phyloP scores from a whole-genome alignment of 1,284 basidiomycete genomes.

The Peniophora sp. region DNA sequence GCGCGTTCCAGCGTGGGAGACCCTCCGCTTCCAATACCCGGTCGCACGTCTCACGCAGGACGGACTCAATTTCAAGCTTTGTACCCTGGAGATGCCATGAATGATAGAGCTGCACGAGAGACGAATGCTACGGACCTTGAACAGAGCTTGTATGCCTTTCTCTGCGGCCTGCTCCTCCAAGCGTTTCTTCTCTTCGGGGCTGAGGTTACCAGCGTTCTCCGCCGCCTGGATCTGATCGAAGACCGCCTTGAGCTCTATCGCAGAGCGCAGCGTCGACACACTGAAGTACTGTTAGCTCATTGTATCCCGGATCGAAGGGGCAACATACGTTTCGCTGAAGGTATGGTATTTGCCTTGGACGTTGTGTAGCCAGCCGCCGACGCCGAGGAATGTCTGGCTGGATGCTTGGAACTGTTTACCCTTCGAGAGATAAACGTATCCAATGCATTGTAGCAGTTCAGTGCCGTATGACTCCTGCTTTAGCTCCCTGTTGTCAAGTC shows the following conservation, averaged over 20 bases:
- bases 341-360: slow-evolving; percentile 92
- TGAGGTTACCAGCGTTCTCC: slow-evolving; percentile 80
- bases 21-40: slow-evolving; percentile 61
- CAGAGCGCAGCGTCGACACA: slow-evolving; percentile 82
- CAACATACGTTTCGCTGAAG: slow-evolving; percentile 82
- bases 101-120: neutral
- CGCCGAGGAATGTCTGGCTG: slow-evolving; percentile 70
- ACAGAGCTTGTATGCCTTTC: slow-evolving; percentile 88
- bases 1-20: slow-evolving; percentile 52
- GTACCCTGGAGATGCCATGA: slow-evolving; percentile 55
- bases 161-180: slow-evolving; percentile 96
- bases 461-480: slow-evolving; percentile 90
- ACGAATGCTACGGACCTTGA: slow-evolving; percentile 54
- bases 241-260: slow-evolving; percentile 89
- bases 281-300: slow-evolving; percentile 29
- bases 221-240: slow-evolving; percentile 95
- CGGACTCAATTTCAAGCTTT: slow-evolving; percentile 91
- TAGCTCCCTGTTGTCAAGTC: slow-evolving; percentile 51
- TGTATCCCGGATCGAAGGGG: slow-evolving; percentile 2
- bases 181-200: slow-evolving; percentile 80
- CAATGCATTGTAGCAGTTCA: slow-evolving; percentile 88
- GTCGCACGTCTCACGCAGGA: slow-evolving; percentile 92
- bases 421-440: slow-evolving; percentile 84
- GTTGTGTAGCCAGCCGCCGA: slow-evolving; percentile 91
- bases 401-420: slow-evolving; percentile 78